A percentile compares a stretch with the other conserved stretches of the same genome.
These are phyloP conservation scores for Breviolum minutum DNA, from an alignment of 73 alveolate species.

Conservation along the genomic window DNA sequence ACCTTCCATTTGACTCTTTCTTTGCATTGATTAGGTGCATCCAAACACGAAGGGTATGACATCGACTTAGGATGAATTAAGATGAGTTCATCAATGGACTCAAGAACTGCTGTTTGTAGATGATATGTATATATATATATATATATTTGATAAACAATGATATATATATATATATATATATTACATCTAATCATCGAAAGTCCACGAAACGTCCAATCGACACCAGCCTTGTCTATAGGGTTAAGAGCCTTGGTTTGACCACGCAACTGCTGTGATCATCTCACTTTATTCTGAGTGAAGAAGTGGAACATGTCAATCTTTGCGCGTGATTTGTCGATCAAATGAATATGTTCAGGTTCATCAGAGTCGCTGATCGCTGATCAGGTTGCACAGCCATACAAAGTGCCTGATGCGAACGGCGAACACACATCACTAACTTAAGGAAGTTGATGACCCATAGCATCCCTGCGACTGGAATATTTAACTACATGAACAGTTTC, in stretches of 20 bases:
- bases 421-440: too few relatives aligned
- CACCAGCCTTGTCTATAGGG: slow-evolving; percentile 77
- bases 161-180: too few relatives aligned
- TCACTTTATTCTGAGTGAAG: too few relatives aligned
- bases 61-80: too few relatives aligned
- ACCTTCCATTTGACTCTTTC: too few relatives aligned
- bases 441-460: too few relatives aligned
- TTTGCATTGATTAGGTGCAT: neutral
- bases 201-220: neutral
- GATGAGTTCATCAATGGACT: too few relatives aligned
- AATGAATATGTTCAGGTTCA: neutral
- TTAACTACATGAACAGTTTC: too few relatives aligned
- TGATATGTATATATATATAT: neutral
- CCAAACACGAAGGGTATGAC: neutral
- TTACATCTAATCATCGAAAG: too few relatives aligned
- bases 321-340: neutral
- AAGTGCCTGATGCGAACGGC: slow-evolving; percentile 1
- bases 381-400: neutral
- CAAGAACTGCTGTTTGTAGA: neutral
- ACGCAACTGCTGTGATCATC: neutral
- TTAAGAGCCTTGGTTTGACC: slow-evolving; percentile 25
- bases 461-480: too few relatives aligned
- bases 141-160: too few relatives aligned
- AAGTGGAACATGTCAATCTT: too few relatives aligned
- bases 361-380: slow-evolving; percentile 44